phyloP scores from a whole-genome alignment of 805 yeast genomes.

The Saccharomycopsis capsularis region DNA sequence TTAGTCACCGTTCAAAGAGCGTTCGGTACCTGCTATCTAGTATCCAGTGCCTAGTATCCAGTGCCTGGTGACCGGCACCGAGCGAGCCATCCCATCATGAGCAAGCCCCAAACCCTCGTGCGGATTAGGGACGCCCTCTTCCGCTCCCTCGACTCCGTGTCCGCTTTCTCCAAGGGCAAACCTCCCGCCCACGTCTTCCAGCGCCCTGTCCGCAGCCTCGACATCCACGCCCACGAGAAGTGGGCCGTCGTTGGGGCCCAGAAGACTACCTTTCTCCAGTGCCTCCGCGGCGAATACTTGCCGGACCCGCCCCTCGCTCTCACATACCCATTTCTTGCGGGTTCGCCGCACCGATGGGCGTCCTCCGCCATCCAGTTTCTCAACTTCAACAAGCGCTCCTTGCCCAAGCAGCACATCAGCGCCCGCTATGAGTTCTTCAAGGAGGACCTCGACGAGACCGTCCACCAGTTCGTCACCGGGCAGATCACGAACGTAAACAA shows the following conservation, averaged over 20 bases:
- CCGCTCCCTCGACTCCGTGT: neutral
- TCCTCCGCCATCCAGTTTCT: slow-evolving; percentile 1
- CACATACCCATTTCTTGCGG: slow-evolving; percentile 42
- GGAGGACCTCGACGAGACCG: slow-evolving; percentile 72
- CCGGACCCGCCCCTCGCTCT: slow-evolving; percentile 49
- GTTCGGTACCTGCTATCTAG: too few species aligned
- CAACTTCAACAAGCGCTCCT: neutral
- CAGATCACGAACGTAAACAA: slow-evolving; percentile 21
- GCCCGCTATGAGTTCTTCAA: slow-evolving; percentile 86
- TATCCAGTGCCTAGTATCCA: too few species aligned
- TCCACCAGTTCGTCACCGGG: slow-evolving; percentile 12
- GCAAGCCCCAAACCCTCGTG: neutral
- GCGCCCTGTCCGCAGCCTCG: slow-evolving; percentile 25
- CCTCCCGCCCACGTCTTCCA: too few species aligned
- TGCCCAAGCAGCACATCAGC: slow-evolving; percentile 53
- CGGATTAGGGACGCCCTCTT: slow-evolving; percentile 1
- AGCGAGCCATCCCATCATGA: too few species aligned
- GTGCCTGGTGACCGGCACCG: too few species aligned
- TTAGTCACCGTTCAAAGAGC: too few species aligned
- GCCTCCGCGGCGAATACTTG: slow-evolving; percentile 48
- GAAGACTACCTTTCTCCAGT: slow-evolving; percentile 48
- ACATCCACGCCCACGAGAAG: slow-evolving; percentile 33
- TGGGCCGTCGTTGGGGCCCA: slow-evolving; percentile 52
- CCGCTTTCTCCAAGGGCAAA: too few species aligned
- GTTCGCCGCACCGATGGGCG: slow-evolving; percentile 22